A percentile compares a stretch with the other conserved stretches of the same genome.
Evolutionary conservation across 2,329 filamentous ascomycete species (phyloP).

Genomic region (Phyllosticta citribraziliensis): DNA sequence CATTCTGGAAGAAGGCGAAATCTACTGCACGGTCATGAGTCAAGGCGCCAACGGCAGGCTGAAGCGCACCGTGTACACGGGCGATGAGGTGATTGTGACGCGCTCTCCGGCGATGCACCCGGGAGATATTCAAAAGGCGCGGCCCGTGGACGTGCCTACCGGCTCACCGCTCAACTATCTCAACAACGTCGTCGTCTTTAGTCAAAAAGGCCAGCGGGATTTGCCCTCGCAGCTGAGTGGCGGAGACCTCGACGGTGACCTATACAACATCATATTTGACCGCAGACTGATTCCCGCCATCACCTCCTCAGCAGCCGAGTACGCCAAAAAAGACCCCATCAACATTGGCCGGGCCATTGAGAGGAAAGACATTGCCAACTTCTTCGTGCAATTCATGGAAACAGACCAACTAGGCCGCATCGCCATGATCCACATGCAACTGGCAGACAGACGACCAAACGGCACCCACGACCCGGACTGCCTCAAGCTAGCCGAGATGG

Average conservation of each 20-base stretch:
- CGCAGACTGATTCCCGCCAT: slow-evolving; percentile 34
- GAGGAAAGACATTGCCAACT: slow-evolving; percentile 60
- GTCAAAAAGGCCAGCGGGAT: slow-evolving; percentile 58
- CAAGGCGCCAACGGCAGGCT: slow-evolving; percentile 18
- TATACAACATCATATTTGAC: slow-evolving; percentile 75
- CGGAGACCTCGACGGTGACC: slow-evolving; percentile 75
- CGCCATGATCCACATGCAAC: slow-evolving; percentile 31
- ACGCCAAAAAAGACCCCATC: slow-evolving; percentile 47
- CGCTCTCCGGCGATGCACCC: slow-evolving; percentile 75
- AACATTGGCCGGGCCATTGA: slow-evolving; percentile 53
- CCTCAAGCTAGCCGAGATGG: slow-evolving; percentile 30
- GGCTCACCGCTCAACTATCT: slow-evolving; percentile 53
- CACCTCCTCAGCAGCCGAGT: slow-evolving; percentile 55
- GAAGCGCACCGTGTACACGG: slow-evolving; percentile 13
- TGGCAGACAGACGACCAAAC: slow-evolving; percentile 26
- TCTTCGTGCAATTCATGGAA: slow-evolving; percentile 57
- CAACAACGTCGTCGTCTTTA: slow-evolving; percentile 71
- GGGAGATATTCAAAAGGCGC: slow-evolving; percentile 63
- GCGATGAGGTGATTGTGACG: slow-evolving; percentile 51
- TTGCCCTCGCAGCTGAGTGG: slow-evolving; percentile 70
- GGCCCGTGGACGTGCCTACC: slow-evolving; percentile 48
- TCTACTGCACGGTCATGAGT: slow-evolving; percentile 53
- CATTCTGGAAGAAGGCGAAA: slow-evolving; percentile 53
- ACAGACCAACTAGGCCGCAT: slow-evolving; percentile 35
- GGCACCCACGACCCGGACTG: slow-evolving; percentile 27